Evolutionary conservation across 306 rosid genomes (phyloP), one percentile per base, ranked within the genome.

Genomic region (Acacia acuminata): DNA sequence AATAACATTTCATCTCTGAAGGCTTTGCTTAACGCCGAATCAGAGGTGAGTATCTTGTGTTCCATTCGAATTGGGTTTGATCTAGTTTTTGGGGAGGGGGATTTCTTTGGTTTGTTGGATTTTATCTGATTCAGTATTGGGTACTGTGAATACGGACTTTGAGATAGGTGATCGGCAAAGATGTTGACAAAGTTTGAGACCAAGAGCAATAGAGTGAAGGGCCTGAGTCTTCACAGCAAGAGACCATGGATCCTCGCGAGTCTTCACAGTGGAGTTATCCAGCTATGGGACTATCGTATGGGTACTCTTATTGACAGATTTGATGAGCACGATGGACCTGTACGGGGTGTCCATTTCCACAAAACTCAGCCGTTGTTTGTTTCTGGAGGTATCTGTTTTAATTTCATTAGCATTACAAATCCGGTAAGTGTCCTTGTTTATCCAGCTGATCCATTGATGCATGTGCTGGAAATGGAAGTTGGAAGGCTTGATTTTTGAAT

Each of bases 191-290:
- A 95, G 89, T 93, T 95, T 81, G 98, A 95, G 88, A 95, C 98
- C 65, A 95, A 95, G 88, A 95, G 98, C 84, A 95, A 95, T 78
- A 89, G 98, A 92, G 98, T 95, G 79, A 95, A 95, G 92, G 98
- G 98, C 61, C 85, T 95, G 84, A 95, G 98, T 90, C 93, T 95
- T 88, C 98, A 95, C 80, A 89, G 82, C 73, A 95, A 95, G 89
- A 88, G 98, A 84, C 98, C 98, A 0, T 95, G 98, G 98, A 89
- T 95, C 91, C 94, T 95, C 34, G 98, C 98, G 67, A 95, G 98
- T 92, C 98, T 95, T 79, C 98, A 95, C 90, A 93, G 98, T 72
- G 98, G 98, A n/a, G 98, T 95, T 91, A 87, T 95, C 90, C 98
- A 95, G 89, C 92, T 95, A 83, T 95, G 98, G 98, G 98, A 95